Evolutionary conservation across 805 yeast species (phyloP), one percentile per base, ranked within the genome.

Genomic region (Candida boleticola): DNA sequence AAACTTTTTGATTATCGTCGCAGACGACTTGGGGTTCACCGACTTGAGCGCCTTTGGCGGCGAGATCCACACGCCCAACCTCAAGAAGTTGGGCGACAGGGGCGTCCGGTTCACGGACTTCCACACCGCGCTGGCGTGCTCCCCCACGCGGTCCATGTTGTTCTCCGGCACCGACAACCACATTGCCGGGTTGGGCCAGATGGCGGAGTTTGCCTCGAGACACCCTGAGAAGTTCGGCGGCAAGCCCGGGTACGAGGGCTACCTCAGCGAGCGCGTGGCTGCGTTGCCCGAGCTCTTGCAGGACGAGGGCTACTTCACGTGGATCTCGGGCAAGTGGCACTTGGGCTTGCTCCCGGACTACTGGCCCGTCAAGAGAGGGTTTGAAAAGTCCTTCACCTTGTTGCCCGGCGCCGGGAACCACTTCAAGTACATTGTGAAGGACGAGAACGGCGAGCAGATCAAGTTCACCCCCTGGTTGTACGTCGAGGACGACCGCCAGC

Each of bases 121-220:
- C 57, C 82, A 80, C 46, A 74, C 84, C 2, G 83, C 83, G 3
- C 71, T 82, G 2, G 83, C 84, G 1, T 80, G 84, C 49, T 78
- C 84, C 2, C 84, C 85, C 5, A 80, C 84, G 0, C 60, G 84
- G 44, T 78, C 83, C 10, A 79, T 79, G 79, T 63, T 80, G 3
- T 57, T 79, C 33, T 73, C 80, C 2, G 85, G 84, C 3, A 77
- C 82, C 3, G 83, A 80, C 50, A 77, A 79, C 52, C 83, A 80
- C 47, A 68, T 78, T 53, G 81, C 82, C 10, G 83, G 83, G 1
- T 51, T 77, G 39, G 82, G 82, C 5, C 81, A 77, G 48, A 76
- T 77, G 82, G 72, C 68, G 2, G 82, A 77, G 50, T 70, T 66
- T 52, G 64, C 68, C 0, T 48, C 61, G 26, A 50, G 57, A 14